Conservation (phyloP, 768 basidiomycete species). For the Pleurotus platypus region DNA sequence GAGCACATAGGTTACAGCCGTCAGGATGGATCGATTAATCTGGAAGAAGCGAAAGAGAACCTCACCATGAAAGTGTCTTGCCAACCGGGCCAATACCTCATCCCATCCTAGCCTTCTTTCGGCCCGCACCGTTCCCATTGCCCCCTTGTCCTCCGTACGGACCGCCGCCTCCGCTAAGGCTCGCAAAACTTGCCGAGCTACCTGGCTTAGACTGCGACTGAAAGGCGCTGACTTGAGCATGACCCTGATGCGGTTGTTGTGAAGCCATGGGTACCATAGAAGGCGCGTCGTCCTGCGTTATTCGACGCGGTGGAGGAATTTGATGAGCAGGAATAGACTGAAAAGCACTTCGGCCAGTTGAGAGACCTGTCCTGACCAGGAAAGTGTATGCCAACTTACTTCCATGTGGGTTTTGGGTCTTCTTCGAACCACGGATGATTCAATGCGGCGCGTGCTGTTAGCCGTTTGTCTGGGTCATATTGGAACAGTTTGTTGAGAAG, state of each 20-base stretch:
- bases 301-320: slow-evolving; percentile 81
- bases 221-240: slow-evolving; percentile 39
- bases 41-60: too few relatives aligned
- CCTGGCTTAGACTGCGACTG: slow-evolving; percentile 57
- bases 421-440: slow-evolving; percentile 90
- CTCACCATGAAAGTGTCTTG: neutral
- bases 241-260: slow-evolving; percentile 40
- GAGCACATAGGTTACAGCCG: too few relatives aligned
- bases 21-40: too few relatives aligned
- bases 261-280: slow-evolving; percentile 74
- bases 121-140: slow-evolving; percentile 33
- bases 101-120: slow-evolving; percentile 61
- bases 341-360: slow-evolving; percentile 57
- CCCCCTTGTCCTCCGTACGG: slow-evolving; percentile 30
- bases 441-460: slow-evolving; percentile 80
- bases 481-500: slow-evolving; percentile 83
- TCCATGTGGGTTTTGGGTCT: slow-evolving; percentile 80
- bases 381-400: slow-evolving; percentile 53
- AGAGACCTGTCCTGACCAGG: neutral
- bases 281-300: slow-evolving; percentile 90
- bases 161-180: slow-evolving; percentile 54
- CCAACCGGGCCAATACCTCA: slow-evolving; percentile 17
- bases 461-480: slow-evolving; percentile 85
- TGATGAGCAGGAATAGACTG: slow-evolving; percentile 58
- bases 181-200: slow-evolving; percentile 62